Evolutionary conservation across 2,329 filamentous ascomycete genomes (phyloP), one percentile per base, ranked within the genome.

Genomic region (Paramyrothecium sp.): DNA sequence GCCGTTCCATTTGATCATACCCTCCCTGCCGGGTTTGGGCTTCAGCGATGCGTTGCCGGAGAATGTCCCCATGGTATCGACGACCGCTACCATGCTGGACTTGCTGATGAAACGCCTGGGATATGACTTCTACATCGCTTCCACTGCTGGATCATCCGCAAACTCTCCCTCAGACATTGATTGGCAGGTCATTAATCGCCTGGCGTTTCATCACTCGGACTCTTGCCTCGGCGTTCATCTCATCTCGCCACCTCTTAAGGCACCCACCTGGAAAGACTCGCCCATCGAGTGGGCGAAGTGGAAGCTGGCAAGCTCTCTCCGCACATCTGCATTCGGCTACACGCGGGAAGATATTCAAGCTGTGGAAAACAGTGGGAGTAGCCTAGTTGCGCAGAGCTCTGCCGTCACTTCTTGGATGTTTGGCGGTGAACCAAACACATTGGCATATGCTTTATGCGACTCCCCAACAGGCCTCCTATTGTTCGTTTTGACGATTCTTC

Each of bases 1-100:
- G 58, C 78, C 85, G 1, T 90, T 90, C 64, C 84, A 90, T 64
- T 67, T 90, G n/a, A 80, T 90, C 20, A 82, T 84, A 20, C 87
- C 88, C 1, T 85, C 84, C 48, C 78, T 90, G 20, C 87, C 88
- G 0, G 87, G 87, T 0, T 75, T 88, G 50, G 87, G 86, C 17
- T 90, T 90, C 65, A 89, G 86, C 68, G 86, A 89, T 68, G 76
- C 85, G 2, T 76, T 87, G 44, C 74, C 77, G 1, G 76, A 76
- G 55, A 79, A 80, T 51, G 72, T 71, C 8, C 75, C 80, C 65
- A 77, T 80, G n/a, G 70, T 85, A 56, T 67, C 75, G 7, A 74
- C 79, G 13, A 84, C 84, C 1, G 86, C 84, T 1, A 75, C 78
- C 2, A 70, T 87, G 13, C 78, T 89, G 54, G 74, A 87, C 64